Evolutionary conservation across 306 rosid genomes (phyloP), one percentile per base, ranked within the genome.

Genomic region (Corylus americana): DNA sequence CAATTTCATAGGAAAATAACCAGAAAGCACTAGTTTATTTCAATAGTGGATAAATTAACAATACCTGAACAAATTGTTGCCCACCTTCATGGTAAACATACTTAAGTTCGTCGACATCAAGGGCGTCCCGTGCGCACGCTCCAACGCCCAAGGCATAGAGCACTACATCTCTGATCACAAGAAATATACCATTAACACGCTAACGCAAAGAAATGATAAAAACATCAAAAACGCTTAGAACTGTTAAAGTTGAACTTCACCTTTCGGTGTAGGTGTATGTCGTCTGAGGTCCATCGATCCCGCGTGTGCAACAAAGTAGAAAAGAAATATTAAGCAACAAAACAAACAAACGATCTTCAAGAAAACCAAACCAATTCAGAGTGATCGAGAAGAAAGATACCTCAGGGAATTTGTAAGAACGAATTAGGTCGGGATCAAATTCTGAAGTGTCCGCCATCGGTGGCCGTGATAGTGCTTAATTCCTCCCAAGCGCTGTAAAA

Each of bases 131-230:
- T 12, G 88, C 87, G 77, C 98, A 91, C 11, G 90, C 97, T 74
- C 99, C 99, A 47, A 93, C 77, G 17, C 98, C 98, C 80, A 95
- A 80, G 29, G 99, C 97, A 84, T 95, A 95, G 74, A 91, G 75
- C 50, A 89, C 93, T 37, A 84, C 93, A 91, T 95, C 99, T 82
- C 99, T 95, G 90, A 67, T 74, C 62, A 18, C 53, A 68, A 81
- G 47, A 55, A 7, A 57, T 18, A 13, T 29, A 54, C 29, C 54
- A 7, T 31, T 7, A 55, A 55, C 59, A 62, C 11, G 58, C 1
- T 20, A 68, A 18, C 7, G n/a, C 0, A 49, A 68, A 42, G 70
- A 18, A 67, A 67, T 49, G 66, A 20, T 18, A 68, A 44, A 67
- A 44, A 67, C 51, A 17, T 11, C 72, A 68, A 29, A 67, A 67